Evolutionary conservation across 257 asterid species (phyloP).

Genomic region (Solanum etuberosum): DNA sequence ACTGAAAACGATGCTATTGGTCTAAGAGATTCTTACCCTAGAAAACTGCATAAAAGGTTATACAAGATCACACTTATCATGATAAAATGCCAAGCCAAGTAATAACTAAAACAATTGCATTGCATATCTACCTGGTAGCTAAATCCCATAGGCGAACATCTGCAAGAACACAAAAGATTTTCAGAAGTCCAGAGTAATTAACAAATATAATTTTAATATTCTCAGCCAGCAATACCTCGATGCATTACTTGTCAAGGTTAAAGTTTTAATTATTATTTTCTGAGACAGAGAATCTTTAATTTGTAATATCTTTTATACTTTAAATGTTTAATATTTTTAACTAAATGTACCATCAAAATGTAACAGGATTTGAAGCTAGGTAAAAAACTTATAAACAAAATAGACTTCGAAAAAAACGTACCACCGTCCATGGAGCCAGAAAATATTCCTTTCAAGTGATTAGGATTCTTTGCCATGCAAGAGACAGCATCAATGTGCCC

Average conservation of each 20-base stretch:
- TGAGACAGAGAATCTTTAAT: not conserved
- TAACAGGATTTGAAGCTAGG: not conserved
- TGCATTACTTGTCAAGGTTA: not conserved
- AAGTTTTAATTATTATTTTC: not conserved
- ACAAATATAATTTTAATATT: not conserved
- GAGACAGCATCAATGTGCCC: conserved; percentile 86
- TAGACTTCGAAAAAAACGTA: not conserved
- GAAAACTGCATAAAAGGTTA: not conserved
- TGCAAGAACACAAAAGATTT: conserved; percentile 20
- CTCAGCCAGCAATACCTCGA: not conserved
- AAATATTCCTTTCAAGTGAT: conserved; percentile 69
- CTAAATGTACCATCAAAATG: not conserved
- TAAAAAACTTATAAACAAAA: not conserved
- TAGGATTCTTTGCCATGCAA: conserved; percentile 81
- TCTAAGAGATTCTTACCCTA: not conserved
- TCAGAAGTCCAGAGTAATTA: not conserved
- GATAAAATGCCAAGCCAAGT: not conserved
- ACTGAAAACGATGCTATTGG: not conserved
- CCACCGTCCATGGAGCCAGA: conserved; percentile 99
- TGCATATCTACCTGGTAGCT: conserved; percentile 52
- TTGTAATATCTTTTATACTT: not conserved
- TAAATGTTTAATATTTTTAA: not conserved
- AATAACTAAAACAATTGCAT: not conserved
- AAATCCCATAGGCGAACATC: conserved; percentile 97
- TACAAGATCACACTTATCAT: not conserved